Evolutionary conservation across 2,329 filamentous ascomycete genomes (phyloP).

Genomic region (Acephala macrosclerotiorum): DNA sequence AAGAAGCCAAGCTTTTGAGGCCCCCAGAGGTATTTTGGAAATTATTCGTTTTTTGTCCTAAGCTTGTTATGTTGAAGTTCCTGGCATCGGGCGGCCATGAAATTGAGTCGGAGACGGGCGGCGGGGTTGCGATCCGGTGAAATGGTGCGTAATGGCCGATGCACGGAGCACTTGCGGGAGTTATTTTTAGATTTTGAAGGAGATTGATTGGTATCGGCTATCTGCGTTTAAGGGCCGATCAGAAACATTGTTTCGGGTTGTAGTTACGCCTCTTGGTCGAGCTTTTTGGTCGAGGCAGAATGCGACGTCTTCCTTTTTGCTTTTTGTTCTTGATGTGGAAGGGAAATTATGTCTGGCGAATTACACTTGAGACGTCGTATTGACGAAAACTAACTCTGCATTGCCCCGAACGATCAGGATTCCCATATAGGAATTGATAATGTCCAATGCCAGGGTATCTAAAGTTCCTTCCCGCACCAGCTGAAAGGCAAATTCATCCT

Average conservation of each 20-base stretch:
- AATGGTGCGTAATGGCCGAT: not conserved
- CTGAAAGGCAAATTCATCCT: not conserved
- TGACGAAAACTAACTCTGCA: not conserved
- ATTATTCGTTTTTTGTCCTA: not conserved
- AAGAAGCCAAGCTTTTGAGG: not conserved
- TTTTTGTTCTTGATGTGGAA: too few species aligned
- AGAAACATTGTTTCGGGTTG: not conserved
- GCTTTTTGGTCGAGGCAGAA: not conserved
- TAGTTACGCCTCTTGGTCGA: not conserved
- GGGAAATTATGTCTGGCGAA: too few species aligned
- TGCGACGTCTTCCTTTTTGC: too few species aligned
- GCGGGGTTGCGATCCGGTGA: too few species aligned
- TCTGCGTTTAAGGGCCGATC: not conserved
- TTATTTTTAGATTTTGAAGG: constrained; percentile 14
- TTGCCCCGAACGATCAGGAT: not conserved
- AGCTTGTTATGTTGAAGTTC: not conserved
- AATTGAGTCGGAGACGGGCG: too few species aligned
- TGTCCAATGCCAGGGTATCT: too few species aligned
- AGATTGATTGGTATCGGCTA: not conserved
- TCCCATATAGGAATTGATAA: not conserved
- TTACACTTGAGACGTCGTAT: not conserved
- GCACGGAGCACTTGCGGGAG: constrained; percentile 10
- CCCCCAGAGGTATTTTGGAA: not conserved
- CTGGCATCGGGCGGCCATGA: not conserved
- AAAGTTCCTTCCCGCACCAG: not conserved